Evolutionary conservation across 2,329 filamentous ascomycete species (phyloP).

Genomic region (Didymella glomerata): DNA sequence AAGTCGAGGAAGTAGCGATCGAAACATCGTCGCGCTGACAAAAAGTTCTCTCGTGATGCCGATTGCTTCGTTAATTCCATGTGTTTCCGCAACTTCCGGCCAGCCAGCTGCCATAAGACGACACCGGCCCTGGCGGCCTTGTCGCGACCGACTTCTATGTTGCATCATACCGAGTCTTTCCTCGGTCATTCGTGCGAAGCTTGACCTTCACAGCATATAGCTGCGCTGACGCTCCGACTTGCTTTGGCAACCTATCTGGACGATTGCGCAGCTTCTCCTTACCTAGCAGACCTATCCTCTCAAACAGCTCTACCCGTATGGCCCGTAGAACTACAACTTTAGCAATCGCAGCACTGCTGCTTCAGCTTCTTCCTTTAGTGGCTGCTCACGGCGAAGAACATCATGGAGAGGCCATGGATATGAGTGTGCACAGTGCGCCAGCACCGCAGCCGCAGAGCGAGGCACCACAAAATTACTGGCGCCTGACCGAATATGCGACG

Average conservation of each 20-base stretch:
- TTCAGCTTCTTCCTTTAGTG: slow-evolving; percentile 52
- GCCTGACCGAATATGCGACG: slow-evolving; percentile 60
- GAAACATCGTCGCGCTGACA: slow-evolving; percentile 38
- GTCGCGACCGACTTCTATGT: slow-evolving; percentile 2
- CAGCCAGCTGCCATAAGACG: slow-evolving; percentile 24
- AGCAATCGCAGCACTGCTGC: slow-evolving; percentile 51
- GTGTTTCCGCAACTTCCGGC: slow-evolving; percentile 39
- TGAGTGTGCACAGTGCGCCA: slow-evolving; percentile 36
- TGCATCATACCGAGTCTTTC: slow-evolving; percentile 2
- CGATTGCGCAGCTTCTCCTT: not conserved
- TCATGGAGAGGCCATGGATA: slow-evolving; percentile 36
- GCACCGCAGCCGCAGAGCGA: slow-evolving; percentile 27
- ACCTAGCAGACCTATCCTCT: slow-evolving; percentile 2
- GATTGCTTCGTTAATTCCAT: slow-evolving; percentile 11
- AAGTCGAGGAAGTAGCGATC: slow-evolving; percentile 29
- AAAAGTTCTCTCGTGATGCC: slow-evolving; percentile 37
- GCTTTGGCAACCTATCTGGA: slow-evolving; percentile 4
- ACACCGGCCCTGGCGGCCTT: slow-evolving; percentile 15
- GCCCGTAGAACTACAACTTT: slow-evolving; percentile 30
- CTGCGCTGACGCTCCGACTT: slow-evolving; percentile 3
- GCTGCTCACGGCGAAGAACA: slow-evolving; percentile 54
- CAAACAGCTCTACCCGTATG: slow-evolving; percentile 39
- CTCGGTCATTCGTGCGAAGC: slow-evolving; percentile 14
- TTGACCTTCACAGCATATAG: slow-evolving; percentile 6
- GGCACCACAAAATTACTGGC: slow-evolving; percentile 65